Conservation (phyloP, 805 yeast genomes). For the Barnettozyma sucrosica region DNA sequence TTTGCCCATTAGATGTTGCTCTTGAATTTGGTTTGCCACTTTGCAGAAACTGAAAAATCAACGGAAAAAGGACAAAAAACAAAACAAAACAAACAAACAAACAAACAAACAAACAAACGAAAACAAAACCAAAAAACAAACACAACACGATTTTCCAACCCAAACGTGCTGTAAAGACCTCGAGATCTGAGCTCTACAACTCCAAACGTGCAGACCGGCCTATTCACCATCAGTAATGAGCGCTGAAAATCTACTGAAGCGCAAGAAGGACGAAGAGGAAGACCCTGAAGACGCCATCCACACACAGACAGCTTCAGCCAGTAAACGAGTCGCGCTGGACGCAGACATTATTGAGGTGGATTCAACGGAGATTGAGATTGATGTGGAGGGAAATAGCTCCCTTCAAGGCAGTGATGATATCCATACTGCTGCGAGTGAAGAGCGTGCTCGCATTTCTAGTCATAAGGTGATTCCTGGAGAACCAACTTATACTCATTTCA, state of each 20-base stretch:
- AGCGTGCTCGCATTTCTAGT: not conserved
- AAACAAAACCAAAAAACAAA: slow-evolving; percentile 1
- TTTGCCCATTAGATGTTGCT: not conserved
- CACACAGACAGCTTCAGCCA: slow-evolving; percentile 42
- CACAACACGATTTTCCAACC: not conserved
- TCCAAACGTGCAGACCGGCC: not conserved
- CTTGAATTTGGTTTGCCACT: not conserved
- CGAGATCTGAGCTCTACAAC: not conserved
- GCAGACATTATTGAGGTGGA: slow-evolving; percentile 44
- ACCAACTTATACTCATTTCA: slow-evolving; percentile 57
- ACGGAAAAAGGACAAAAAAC: not conserved
- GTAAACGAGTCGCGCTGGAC: slow-evolving; percentile 66
- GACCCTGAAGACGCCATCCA: slow-evolving; percentile 21
- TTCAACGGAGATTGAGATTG: slow-evolving; percentile 9
- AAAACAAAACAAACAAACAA: not conserved
- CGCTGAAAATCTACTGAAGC: slow-evolving; percentile 33
- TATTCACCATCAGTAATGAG: slow-evolving; percentile 1
- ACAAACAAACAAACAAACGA: not conserved
- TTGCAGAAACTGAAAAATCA: not conserved
- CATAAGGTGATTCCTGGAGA: slow-evolving; percentile 29
- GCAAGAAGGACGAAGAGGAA: slow-evolving; percentile 49
- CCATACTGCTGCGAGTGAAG: not conserved
- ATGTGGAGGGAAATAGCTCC: slow-evolving; percentile 5
- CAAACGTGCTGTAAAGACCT: not conserved
- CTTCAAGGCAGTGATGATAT: slow-evolving; percentile 1